Evolutionary conservation across 176 grass and related monocot genomes (phyloP).

Genomic region (Luzula sylvatica): DNA sequence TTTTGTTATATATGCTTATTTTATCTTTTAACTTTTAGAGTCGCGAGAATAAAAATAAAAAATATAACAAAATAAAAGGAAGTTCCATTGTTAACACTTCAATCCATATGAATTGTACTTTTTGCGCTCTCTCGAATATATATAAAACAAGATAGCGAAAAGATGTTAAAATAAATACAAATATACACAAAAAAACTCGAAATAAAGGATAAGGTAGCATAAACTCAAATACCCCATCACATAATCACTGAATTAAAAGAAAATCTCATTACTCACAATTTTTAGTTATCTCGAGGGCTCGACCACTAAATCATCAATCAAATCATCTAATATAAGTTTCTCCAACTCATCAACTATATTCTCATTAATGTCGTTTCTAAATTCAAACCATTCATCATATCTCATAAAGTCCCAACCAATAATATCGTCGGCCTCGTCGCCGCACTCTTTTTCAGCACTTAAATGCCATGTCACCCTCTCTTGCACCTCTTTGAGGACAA

Average conservation of each 20-base stretch:
- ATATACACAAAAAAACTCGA: constrained; percentile 1
- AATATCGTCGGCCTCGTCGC: constrained; percentile 13
- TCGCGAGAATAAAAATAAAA: too few species aligned
- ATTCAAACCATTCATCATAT: constrained; percentile 20
- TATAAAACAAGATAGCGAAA: background rate
- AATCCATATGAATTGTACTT: too few species aligned
- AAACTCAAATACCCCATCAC: background rate
- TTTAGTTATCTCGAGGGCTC: background rate
- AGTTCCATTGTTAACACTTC: too few species aligned
- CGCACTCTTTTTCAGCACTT: constrained; percentile 6
- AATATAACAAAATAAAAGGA: too few species aligned
- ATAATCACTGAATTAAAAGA: background rate
- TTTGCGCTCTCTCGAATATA: too few species aligned
- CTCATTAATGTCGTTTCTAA: constrained; percentile 4
- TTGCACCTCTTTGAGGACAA: constrained; percentile 10
- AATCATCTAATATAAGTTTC: constrained; percentile 18
- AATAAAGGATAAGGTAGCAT: background rate
- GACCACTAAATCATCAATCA: constrained; percentile 10
- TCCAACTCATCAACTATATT: constrained; percentile 10
- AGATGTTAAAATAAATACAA: background rate
- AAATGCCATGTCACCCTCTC: constrained; percentile 18
- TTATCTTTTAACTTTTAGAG: too few species aligned
- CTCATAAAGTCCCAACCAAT: constrained; percentile 16
- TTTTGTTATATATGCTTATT: too few species aligned
- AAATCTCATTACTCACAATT: background rate